Evolutionary conservation across 2,329 filamentous ascomycete species (phyloP).

Genomic region (Pseudogymnoascus sp.): DNA sequence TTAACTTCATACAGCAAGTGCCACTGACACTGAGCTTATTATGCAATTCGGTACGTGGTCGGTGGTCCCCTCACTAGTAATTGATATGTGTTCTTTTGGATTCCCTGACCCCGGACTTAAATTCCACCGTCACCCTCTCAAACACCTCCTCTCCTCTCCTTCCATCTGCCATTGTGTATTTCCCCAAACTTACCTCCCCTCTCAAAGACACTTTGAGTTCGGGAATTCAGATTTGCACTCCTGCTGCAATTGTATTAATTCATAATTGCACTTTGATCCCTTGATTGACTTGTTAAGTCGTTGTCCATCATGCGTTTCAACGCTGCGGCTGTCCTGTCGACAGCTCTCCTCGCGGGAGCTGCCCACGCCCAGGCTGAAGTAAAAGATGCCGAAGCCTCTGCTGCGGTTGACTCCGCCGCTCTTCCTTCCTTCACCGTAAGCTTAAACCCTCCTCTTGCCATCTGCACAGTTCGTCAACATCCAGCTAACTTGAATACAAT

Average conservation of each 20-base stretch:
- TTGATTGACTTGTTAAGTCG: conserved; percentile 20
- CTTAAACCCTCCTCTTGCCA: background rate
- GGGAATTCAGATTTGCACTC: conserved; percentile 3
- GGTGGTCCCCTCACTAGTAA: background rate
- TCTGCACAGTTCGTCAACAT: background rate
- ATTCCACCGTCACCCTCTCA: conserved; percentile 5
- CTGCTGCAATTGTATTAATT: conserved; percentile 6
- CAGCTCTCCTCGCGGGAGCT: conserved; percentile 64
- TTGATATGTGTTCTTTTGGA: conserved; percentile 8
- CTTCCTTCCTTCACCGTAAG: conserved; percentile 21
- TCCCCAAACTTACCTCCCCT: background rate
- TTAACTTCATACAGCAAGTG: conserved; percentile 1
- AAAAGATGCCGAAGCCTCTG: conserved; percentile 40
- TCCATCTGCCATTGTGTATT: conserved; percentile 23
- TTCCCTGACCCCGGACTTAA: conserved; percentile 5
- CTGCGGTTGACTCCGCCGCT: conserved; percentile 26
- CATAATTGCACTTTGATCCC: conserved; percentile 4
- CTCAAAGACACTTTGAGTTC: conserved; percentile 9
- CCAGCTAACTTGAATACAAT: conserved; percentile 12
- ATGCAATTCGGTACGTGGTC: background rate
- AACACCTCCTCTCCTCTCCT: background rate
- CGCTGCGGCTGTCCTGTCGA: conserved; percentile 68
- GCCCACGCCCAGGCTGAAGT: conserved; percentile 56
- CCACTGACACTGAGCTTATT: background rate
- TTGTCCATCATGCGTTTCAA: conserved; percentile 71